Conservation (phyloP, 495 filamentous ascomycete species). For the Pseudoneurospora amorphoporcata region DNA sequence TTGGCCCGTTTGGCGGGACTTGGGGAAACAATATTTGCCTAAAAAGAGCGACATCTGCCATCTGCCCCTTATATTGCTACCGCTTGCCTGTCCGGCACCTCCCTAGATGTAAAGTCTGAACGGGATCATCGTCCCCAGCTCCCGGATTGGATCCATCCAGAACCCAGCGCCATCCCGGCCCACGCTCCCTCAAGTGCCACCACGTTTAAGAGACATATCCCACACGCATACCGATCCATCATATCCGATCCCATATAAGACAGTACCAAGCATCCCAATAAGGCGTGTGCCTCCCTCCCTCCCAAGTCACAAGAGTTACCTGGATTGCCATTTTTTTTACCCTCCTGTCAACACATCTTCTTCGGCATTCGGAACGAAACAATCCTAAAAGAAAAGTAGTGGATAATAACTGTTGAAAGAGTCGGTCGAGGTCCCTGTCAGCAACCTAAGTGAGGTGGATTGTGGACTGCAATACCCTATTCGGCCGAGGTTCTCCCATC, state of each 20-base stretch:
- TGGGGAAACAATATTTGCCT: neutral
- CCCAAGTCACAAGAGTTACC: constrained; percentile 1
- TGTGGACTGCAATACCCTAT: neutral
- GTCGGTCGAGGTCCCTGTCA: neutral
- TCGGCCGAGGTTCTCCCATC: neutral
- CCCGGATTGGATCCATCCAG: neutral
- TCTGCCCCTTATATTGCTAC: neutral
- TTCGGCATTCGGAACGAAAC: neutral
- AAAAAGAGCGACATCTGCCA: neutral
- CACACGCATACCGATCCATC: neutral
- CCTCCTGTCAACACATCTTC: neutral
- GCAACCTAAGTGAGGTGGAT: neutral
- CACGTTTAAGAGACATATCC: neutral
- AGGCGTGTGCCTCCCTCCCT: neutral
- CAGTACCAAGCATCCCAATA: neutral
- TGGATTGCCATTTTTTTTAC: constrained; percentile 1
- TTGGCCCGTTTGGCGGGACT: neutral
- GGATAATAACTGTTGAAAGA: neutral
- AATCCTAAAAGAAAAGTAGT: neutral
- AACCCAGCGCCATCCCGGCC: neutral
- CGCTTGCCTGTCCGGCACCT: neutral
- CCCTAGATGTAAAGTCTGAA: neutral
- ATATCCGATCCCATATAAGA: neutral
- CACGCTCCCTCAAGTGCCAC: neutral
- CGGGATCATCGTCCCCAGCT: neutral